These are phyloP conservation scores for Ogataea methanolica DNA, from an alignment of 805 yeast genomes.

Conservation along the genomic window DNA sequence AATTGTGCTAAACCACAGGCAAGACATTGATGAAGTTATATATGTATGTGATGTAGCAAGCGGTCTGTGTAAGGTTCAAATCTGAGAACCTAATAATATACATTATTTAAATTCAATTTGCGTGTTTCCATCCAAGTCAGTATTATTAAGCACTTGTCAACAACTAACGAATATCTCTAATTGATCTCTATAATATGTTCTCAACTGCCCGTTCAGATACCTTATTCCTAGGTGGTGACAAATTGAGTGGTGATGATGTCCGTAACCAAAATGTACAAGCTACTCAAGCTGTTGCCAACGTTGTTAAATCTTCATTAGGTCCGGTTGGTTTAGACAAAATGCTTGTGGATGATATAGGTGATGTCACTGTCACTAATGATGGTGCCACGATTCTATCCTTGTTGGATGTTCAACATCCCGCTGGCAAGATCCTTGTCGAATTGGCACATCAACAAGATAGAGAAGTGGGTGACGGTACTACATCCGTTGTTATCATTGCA, in stretches of 20 bases:
- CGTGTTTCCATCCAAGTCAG: too few species aligned
- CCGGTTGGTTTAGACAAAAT: constrained; percentile 98
- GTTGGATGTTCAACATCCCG: constrained; percentile 97
- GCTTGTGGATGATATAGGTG: constrained; percentile 98
- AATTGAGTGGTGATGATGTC: constrained; percentile 92
- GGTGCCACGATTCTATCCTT: constrained; percentile 94
- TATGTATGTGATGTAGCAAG: too few species aligned
- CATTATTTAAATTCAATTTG: too few species aligned
- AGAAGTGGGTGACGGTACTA: constrained; percentile 98
- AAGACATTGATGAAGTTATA: too few species aligned
- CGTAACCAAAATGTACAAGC: constrained; percentile 95
- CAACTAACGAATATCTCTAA: neutral
- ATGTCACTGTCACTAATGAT: constrained; percentile 96
- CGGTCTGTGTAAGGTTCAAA: too few species aligned
- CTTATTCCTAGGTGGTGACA: constrained; percentile 92
- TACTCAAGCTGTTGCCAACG: constrained; percentile 80
- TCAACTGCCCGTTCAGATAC: constrained; percentile 87
- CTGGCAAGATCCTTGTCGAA: constrained; percentile 94
- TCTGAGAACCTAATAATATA: too few species aligned
- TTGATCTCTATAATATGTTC: constrained; percentile 36
- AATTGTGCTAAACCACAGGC: too few species aligned
- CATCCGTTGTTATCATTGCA: constrained; percentile 95
- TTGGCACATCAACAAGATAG: constrained; percentile 98
- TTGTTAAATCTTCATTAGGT: constrained; percentile 87
- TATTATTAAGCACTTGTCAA: neutral